These are phyloP conservation scores for Neurospora sublineolata DNA, from an alignment of 495 filamentous ascomycete species.

Conservation along the genomic window DNA sequence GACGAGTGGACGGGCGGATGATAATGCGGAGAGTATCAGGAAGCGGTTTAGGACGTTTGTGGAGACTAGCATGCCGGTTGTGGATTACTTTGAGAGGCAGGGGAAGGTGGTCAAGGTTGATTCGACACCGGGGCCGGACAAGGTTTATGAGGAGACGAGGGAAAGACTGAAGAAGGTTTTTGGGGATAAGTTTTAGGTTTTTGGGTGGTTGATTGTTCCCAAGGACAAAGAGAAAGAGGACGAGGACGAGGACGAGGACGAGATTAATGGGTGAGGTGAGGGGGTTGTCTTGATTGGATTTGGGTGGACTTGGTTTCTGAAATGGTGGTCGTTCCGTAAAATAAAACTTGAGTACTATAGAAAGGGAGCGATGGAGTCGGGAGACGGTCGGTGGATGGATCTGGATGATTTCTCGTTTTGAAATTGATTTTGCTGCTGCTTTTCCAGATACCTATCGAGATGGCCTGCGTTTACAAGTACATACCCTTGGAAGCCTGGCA, in stretches of 20 bases:
- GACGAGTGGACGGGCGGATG: constrained; percentile 81
- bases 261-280: neutral
- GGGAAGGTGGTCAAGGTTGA: constrained; percentile 67
- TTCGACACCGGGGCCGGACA: constrained; percentile 54
- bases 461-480: neutral
- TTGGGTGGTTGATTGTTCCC: neutral
- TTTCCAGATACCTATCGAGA: neutral
- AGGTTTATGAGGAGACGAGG: constrained; percentile 64
- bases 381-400: neutral
- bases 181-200: constrained; percentile 19
- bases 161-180: constrained; percentile 17
- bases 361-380: neutral
- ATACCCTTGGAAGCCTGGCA: neutral
- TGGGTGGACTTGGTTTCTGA: neutral
- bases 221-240: too few relatives aligned
- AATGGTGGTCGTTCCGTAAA: neutral
- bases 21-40: constrained; percentile 88
- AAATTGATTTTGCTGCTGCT: neutral
- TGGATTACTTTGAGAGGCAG: constrained; percentile 67
- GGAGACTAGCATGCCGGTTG: constrained; percentile 94
- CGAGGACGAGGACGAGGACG: neutral
- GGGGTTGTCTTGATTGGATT: neutral
- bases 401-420: neutral
- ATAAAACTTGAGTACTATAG: neutral
- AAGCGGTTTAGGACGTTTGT: constrained; percentile 91